Conservation (phyloP, 306 rosid species). For the Acmispon strigosus region DNA sequence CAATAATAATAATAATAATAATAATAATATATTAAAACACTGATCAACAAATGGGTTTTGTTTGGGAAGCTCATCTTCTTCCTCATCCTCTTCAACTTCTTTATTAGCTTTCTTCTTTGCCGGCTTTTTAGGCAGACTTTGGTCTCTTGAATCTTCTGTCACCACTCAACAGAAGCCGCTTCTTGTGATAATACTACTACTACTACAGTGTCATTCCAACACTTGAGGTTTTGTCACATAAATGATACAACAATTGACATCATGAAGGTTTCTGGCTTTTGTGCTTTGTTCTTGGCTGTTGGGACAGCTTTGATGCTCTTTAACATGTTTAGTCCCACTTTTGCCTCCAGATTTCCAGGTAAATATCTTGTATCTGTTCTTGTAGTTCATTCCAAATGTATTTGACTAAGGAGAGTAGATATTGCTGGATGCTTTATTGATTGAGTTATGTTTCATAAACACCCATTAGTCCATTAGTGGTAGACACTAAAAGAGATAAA, state of each 20-base stretch:
- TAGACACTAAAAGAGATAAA: too few relatives aligned
- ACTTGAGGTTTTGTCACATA: neutral
- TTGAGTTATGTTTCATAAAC: too few relatives aligned
- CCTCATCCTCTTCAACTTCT: neutral
- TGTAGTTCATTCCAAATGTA: neutral
- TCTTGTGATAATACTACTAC: neutral
- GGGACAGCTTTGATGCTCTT: constrained; percentile 25
- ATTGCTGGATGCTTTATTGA: neutral
- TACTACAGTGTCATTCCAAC: too few relatives aligned
- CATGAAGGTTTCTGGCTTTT: constrained; percentile 57
- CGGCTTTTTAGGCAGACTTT: constrained; percentile 18
- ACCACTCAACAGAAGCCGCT: neutral
- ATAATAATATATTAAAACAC: neutral
- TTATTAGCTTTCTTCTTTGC: neutral
- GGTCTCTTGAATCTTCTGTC: constrained; percentile 1
- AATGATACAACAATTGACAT: neutral
- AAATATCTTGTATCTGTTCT: neutral
- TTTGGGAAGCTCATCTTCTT: neutral
- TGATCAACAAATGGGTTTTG: neutral
- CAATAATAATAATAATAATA: too few relatives aligned
- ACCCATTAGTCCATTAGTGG: too few relatives aligned
- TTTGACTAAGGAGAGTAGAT: neutral
- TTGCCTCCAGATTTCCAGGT: constrained; percentile 31
- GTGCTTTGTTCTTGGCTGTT: constrained; percentile 35
- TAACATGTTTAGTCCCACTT: constrained; percentile 15